These are phyloP conservation scores for Madurella mycetomatis DNA, from an alignment of 2,329 filamentous ascomycete genomes.

Conservation along the genomic window DNA sequence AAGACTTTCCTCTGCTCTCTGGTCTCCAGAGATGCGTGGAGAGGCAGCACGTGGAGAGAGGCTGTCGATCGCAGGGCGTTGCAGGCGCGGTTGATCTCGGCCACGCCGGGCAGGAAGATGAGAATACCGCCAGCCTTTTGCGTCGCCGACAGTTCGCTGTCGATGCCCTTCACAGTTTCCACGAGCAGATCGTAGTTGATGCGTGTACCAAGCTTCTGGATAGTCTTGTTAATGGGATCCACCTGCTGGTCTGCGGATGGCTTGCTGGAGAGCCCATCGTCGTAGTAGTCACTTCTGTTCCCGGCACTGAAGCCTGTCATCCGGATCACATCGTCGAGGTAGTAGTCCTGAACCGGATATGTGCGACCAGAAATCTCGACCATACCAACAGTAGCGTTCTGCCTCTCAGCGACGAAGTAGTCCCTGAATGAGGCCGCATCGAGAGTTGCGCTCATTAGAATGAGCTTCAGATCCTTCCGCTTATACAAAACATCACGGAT, in stretches of 20 bases:
- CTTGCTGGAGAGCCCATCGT: conserved; percentile 37
- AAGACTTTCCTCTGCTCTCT: conserved; percentile 87
- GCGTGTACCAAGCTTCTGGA: conserved; percentile 69
- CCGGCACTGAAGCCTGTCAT: conserved; percentile 64
- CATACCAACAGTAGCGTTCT: conserved; percentile 59
- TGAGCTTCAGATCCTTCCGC: conserved; percentile 76
- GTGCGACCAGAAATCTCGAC: conserved; percentile 88
- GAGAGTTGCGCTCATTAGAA: conserved; percentile 94
- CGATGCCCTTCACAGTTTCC: conserved; percentile 75
- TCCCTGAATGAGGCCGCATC: conserved; percentile 79
- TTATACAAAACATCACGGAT: conserved; percentile 73
- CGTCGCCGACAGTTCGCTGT: conserved; percentile 62
- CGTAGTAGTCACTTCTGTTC: conserved; percentile 36
- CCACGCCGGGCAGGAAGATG: conserved; percentile 89
- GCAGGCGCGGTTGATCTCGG: conserved; percentile 83
- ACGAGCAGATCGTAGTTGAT: conserved; percentile 90
- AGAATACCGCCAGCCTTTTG: conserved; percentile 78
- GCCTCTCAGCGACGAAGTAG: conserved; percentile 71
- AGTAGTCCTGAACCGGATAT: conserved; percentile 83
- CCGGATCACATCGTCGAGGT: conserved; percentile 80
- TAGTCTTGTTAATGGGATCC: conserved; percentile 62
- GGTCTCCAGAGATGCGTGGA: conserved; percentile 89
- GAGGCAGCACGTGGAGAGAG: conserved; percentile 70
- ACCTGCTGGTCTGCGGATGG: conserved; percentile 36
- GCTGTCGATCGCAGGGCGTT: conserved; percentile 58